Evolutionary conservation across 2,329 filamentous ascomycete genomes (phyloP), one percentile per base, ranked within the genome.

Genomic region (Cytospora mali): DNA sequence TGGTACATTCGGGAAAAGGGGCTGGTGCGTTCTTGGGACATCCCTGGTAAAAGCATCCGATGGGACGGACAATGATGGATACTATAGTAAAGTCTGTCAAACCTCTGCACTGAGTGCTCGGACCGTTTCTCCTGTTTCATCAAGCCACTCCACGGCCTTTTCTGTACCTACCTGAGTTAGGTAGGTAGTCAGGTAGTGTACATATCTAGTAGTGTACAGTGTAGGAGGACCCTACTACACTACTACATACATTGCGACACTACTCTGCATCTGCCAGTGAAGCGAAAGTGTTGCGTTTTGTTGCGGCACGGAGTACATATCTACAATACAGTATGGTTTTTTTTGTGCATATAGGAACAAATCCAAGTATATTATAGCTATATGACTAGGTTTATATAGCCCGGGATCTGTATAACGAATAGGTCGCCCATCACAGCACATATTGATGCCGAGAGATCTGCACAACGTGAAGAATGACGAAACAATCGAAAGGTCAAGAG

Each of bases 111-210:
- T 21, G 25, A 27, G 50, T 31, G 25, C 57, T 60, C 57, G 57
- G 57, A 48, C 53, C 57, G n/a, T 50, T 42, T 52, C 60, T 62
- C 54, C 55, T 62, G 60, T 62, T 62, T 62, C 60, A 62, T 42
- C 18, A 42, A 42, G 16, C 33, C 33, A 35, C 39, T 42, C n/a
- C 11, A 11, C 9, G 14, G 31, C 31, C 31, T n/a, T 16, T 21
- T 42, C 18, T 10, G 39, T 42, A 42, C 39, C 18, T 33, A 33
- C 2, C 2, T 33, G n/a, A 33, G 9, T 6, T 10, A 10, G 6
- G 31, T 33, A 33, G 9, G 31, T 33, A 33, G 3, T 6, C 14
- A 33, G 9, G 31, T 9, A 33, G 31, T 13, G n/a, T n/a, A n/a
- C n/a, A n/a, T n/a, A n/a, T n/a, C n/a, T 11, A 35, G 33, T 35